Conservation (phyloP, 192 early-diverging fungal species). For the Podila clonocystis region DNA sequence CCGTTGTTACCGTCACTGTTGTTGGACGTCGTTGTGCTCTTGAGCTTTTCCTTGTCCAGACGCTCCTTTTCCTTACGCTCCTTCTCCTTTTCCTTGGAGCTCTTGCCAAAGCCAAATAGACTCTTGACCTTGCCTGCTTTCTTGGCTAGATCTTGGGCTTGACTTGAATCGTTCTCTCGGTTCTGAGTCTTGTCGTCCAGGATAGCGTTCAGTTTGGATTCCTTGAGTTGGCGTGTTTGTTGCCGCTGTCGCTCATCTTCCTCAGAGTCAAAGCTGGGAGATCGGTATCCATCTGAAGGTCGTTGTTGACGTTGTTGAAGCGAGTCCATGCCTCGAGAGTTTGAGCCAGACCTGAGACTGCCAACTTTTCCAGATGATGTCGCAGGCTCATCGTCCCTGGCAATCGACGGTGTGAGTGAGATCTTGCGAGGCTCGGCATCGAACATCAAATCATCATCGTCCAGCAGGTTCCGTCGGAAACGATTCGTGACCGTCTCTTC, state of each 20-base stretch:
- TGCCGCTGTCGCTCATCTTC: conserved; percentile 18
- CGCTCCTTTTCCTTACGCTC: conserved; percentile 46
- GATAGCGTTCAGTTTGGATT: conserved; percentile 31
- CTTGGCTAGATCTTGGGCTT: conserved; percentile 12
- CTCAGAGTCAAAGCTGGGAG: conserved; percentile 4
- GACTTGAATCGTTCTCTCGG: conserved; percentile 5
- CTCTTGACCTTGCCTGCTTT: conserved; percentile 50
- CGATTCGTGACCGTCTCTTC: conserved; percentile 33
- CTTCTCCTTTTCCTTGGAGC: conserved; percentile 50
- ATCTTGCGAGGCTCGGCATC: conserved; percentile 61
- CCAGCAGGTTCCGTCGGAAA: conserved; percentile 26
- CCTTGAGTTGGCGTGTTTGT: conserved; percentile 15
- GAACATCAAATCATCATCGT: conserved; percentile 40
- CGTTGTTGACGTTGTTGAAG: conserved; percentile 8
- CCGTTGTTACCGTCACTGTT: conserved; percentile 10
- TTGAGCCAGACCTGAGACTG: neutral
- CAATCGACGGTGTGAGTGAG: conserved; percentile 61
- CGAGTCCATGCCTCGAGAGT: neutral
- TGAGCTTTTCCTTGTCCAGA: conserved; percentile 19
- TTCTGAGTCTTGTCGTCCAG: conserved; percentile 10
- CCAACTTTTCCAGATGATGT: conserved; percentile 3
- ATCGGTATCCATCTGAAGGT: neutral
- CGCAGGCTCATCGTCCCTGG: conserved; percentile 49
- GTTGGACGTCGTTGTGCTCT: conserved; percentile 2
- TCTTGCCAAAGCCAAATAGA: conserved; percentile 43